phyloP scores from a whole-genome alignment of 78 protist species.

The Tieghemostelium lacteum region DNA sequence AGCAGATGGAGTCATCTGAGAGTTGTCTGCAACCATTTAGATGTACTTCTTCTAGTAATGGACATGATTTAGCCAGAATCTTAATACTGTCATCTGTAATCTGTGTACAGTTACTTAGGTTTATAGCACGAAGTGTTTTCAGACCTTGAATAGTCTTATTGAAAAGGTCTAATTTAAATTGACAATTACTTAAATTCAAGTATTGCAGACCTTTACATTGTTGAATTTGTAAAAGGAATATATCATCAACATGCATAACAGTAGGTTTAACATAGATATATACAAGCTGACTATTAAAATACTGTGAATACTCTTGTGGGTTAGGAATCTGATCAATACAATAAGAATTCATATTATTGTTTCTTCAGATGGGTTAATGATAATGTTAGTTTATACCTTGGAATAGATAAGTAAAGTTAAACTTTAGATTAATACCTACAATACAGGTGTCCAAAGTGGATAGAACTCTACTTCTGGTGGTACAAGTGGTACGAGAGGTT shows the following conservation, averaged over 20 bases:
- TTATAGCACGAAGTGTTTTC: neutral
- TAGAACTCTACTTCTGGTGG: conserved; percentile 23
- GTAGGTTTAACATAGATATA: conserved; percentile 1
- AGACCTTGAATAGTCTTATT: neutral
- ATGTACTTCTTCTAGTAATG: conserved; percentile 48
- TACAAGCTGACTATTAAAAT: conserved; percentile 1
- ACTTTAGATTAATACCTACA: conserved; percentile 23
- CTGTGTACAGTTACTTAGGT: conserved; percentile 56
- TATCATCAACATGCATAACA: too few species aligned
- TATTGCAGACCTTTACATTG: conserved; percentile 25
- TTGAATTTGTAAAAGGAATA: neutral
- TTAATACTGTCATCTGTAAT: conserved; percentile 17
- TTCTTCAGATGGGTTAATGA: neutral
- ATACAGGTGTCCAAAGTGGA: conserved; percentile 38
- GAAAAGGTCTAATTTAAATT: neutral
- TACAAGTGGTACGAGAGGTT: neutral
- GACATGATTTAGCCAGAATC: neutral
- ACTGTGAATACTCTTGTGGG: neutral
- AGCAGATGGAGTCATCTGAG: conserved; percentile 13
- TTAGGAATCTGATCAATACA: neutral
- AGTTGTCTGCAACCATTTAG: conserved; percentile 27
- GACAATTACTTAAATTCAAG: conserved; percentile 42
- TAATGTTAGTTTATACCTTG: neutral
- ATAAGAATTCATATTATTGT: neutral
- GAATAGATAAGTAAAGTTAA: neutral